Evolutionary conservation across 768 basidiomycete species (phyloP).

Genomic region (Trametes cingulata): DNA sequence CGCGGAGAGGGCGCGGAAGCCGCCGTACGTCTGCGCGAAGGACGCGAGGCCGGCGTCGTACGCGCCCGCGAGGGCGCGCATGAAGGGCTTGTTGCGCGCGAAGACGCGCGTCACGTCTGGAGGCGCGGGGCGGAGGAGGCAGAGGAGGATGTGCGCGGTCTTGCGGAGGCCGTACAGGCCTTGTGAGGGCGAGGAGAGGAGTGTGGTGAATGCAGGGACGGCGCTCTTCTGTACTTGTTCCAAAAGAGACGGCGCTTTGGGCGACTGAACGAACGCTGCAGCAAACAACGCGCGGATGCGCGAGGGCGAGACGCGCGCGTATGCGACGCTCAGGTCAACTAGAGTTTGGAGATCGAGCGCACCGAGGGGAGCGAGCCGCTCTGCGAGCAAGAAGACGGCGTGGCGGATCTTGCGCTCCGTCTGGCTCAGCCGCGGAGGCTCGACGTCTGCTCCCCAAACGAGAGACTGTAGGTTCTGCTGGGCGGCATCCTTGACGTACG

Average conservation of each 20-base stretch:
- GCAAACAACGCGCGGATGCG: conserved; percentile 48
- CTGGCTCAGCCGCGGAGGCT: conserved; percentile 28
- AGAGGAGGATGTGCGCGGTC: conserved; percentile 54
- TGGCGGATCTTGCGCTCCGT: conserved; percentile 49
- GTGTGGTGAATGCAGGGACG: conserved; percentile 54
- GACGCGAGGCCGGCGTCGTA: conserved; percentile 61
- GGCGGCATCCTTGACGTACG: conserved; percentile 60
- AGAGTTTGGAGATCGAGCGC: conserved; percentile 54
- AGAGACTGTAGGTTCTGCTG: conserved; percentile 52
- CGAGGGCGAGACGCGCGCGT: conserved; percentile 44
- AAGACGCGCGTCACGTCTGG: conserved; percentile 53
- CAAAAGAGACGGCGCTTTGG: conserved; percentile 35
- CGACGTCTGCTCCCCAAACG: conserved; percentile 49
- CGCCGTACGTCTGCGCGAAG: conserved; percentile 64
- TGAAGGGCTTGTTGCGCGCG: conserved; percentile 50
- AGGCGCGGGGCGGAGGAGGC: conserved; percentile 55
- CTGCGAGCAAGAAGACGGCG: conserved; percentile 55
- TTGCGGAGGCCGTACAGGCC: conserved; percentile 70
- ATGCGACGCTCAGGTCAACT: conserved; percentile 63
- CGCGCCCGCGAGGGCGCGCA: conserved; percentile 55
- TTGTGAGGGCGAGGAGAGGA: conserved; percentile 44
- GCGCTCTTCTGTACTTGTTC: conserved; percentile 44
- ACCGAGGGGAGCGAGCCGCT: conserved; percentile 46
- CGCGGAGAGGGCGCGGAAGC: conserved; percentile 36
- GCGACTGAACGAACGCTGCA: conserved; percentile 35